Evolutionary conservation across 805 yeast species (phyloP).

Genomic region (Saccharomyces kudriavzevii): DNA sequence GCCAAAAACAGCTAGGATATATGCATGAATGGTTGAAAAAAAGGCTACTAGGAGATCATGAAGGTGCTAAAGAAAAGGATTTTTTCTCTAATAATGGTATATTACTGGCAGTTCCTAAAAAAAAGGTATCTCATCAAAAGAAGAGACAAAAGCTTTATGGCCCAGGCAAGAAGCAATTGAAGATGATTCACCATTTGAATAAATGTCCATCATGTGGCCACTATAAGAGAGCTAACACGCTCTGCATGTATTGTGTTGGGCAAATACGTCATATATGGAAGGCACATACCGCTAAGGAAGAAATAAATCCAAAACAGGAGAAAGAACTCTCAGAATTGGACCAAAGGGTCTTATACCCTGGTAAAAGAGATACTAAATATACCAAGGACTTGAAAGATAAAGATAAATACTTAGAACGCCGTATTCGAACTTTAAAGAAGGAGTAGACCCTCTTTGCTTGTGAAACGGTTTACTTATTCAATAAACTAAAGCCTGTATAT

Average conservation of each 20-base stretch:
- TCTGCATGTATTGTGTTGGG: constrained; percentile 87
- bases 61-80: constrained; percentile 11
- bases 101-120: constrained; percentile 85
- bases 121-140: constrained; percentile 80
- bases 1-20: neutral
- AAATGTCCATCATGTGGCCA: constrained; percentile 96
- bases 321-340: constrained; percentile 46
- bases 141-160: constrained; percentile 78
- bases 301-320: constrained; percentile 25
- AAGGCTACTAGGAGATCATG: neutral
- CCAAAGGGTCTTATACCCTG: constrained; percentile 63
- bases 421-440: constrained; percentile 42
- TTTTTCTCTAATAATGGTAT: constrained; percentile 60
- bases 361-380: constrained; percentile 46
- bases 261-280: constrained; percentile 75
- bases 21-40: neutral
- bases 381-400: constrained; percentile 40
- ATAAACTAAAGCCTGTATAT: neutral
- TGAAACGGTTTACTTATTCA: neutral
- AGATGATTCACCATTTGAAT: constrained; percentile 65
- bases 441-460: neutral
- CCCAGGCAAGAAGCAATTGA: constrained; percentile 73
- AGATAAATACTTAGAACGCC: constrained; percentile 47
- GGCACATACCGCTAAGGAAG: constrained; percentile 24
- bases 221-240: constrained; percentile 77